These are phyloP conservation scores for Entomophthora muscae DNA, from an alignment of 371 early-diverging fungal genomes.

Conservation along the genomic window DNA sequence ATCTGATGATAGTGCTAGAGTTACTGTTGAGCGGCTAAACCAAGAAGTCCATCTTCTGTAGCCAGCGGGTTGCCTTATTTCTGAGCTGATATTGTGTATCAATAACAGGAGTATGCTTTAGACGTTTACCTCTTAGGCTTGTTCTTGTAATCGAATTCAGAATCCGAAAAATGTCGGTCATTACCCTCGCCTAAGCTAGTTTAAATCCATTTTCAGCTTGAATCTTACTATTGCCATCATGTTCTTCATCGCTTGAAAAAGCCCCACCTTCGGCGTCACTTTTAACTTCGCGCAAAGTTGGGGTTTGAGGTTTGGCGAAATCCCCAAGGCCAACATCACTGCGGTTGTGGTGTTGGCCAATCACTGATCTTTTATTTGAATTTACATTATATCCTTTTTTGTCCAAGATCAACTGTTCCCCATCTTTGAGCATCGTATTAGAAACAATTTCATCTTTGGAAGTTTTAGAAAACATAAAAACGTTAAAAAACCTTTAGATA, in stretches of 20 bases:
- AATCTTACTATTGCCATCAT: too few species aligned
- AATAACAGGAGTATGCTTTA: too few species aligned
- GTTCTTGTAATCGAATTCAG: constrained; percentile 9
- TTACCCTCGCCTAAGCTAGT: constrained; percentile 8
- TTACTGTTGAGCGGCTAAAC: background rate
- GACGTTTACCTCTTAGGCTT: too few species aligned
- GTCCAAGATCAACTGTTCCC: constrained; percentile 5
- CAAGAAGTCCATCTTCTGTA: constrained; percentile 6
- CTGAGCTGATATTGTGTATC: background rate
- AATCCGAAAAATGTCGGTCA: constrained; percentile 12
- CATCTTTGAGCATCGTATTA: background rate
- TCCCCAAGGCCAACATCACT: background rate
- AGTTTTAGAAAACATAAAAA: background rate
- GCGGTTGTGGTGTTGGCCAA: constrained; percentile 12
- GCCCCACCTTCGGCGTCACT: background rate
- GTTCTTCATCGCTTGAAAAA: background rate
- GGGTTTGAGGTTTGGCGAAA: background rate
- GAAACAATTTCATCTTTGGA: background rate
- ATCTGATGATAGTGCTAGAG: constrained; percentile 1
- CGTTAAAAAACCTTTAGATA: constrained; percentile 12
- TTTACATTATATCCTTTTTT: constrained; percentile 8
- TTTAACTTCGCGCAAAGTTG: background rate
- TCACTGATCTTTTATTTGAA: background rate
- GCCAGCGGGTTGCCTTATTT: constrained; percentile 6
- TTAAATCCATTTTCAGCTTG: background rate